Evolutionary conservation across 768 basidiomycete species (phyloP).

Genomic region (Crepidotus variabilis): DNA sequence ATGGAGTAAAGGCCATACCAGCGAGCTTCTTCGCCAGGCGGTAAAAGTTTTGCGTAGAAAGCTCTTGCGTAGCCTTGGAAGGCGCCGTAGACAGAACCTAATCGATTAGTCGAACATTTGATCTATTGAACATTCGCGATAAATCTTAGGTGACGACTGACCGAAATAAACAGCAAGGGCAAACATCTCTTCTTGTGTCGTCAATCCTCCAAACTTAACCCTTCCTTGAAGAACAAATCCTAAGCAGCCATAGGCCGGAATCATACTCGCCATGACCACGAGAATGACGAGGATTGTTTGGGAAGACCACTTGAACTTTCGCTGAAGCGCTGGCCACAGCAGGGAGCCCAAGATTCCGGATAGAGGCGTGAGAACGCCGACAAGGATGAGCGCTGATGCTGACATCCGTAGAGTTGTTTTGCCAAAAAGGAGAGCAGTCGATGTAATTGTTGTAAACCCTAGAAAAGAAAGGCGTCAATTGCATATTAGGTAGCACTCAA

Average conservation of each 20-base stretch:
- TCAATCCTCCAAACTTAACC: constrained; percentile 66
- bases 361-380: constrained; percentile 74
- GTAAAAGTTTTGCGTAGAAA: constrained; percentile 83
- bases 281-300: constrained; percentile 61
- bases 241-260: constrained; percentile 81
- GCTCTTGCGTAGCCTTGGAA: constrained; percentile 91
- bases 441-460: constrained; percentile 92
- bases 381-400: constrained; percentile 69
- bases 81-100: constrained; percentile 77
- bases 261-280: constrained; percentile 58
- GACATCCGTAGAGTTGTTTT: constrained; percentile 86
- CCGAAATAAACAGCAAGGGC: constrained; percentile 81
- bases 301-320: constrained; percentile 60
- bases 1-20: constrained; percentile 91
- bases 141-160: too few species aligned
- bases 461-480: neutral
- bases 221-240: constrained; percentile 64
- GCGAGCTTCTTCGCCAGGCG: constrained; percentile 82
- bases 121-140: too few species aligned
- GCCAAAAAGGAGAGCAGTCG: constrained; percentile 87
- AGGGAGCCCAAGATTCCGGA: constrained; percentile 84
- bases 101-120: neutral
- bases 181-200: constrained; percentile 83
- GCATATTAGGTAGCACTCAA: neutral
- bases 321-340: constrained; percentile 74